A percentile compares a stretch with the other conserved stretches of the same genome.
Evolutionary conservation across 2,329 filamentous ascomycete species (phyloP).

Genomic region (Mycosphaerelloides madeirae): DNA sequence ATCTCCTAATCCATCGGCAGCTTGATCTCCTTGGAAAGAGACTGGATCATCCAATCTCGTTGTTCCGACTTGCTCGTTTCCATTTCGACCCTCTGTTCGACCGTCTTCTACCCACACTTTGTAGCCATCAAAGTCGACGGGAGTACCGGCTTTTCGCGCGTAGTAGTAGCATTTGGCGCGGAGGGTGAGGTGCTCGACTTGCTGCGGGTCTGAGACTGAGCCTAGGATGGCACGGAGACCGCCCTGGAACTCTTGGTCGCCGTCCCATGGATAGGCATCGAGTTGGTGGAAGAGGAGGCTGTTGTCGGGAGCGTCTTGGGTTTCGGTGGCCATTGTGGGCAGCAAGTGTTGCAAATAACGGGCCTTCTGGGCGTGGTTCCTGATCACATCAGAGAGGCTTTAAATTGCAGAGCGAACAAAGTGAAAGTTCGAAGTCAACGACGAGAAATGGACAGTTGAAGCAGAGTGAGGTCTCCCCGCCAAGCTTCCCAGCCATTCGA

Average conservation of each 20-base stretch:
- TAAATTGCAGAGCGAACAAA: too few relatives aligned
- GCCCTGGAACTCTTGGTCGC: conserved; percentile 64
- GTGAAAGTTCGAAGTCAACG: too few relatives aligned
- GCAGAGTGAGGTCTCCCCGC: background rate
- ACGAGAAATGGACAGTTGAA: too few relatives aligned
- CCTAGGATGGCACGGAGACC: conserved; percentile 63
- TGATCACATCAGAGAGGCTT: too few relatives aligned
- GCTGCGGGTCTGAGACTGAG: conserved; percentile 50
- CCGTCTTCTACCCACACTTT: conserved; percentile 55
- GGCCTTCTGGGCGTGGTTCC: too few relatives aligned
- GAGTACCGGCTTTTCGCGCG: conserved; percentile 37
- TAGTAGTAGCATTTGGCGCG: conserved; percentile 70
- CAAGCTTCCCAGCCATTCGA: background rate
- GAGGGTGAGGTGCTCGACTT: conserved; percentile 55
- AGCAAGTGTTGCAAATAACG: too few relatives aligned
- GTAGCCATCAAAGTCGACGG: conserved; percentile 64
- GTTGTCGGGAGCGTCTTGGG: conserved; percentile 11
- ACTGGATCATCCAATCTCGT: background rate
- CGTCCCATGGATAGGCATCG: conserved; percentile 62
- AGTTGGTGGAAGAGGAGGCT: conserved; percentile 53
- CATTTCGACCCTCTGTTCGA: conserved; percentile 16
- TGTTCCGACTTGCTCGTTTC: conserved; percentile 2
- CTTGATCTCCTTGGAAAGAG: conserved; percentile 1
- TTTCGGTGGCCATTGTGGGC: conserved; percentile 19
- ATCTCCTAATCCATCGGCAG: conserved; percentile 32